Percentiles rank a stretch among this genome's conserved stretches.
Conservation (phyloP, 345 rosid species). For the Xanthoceras sorbifolium region DNA sequence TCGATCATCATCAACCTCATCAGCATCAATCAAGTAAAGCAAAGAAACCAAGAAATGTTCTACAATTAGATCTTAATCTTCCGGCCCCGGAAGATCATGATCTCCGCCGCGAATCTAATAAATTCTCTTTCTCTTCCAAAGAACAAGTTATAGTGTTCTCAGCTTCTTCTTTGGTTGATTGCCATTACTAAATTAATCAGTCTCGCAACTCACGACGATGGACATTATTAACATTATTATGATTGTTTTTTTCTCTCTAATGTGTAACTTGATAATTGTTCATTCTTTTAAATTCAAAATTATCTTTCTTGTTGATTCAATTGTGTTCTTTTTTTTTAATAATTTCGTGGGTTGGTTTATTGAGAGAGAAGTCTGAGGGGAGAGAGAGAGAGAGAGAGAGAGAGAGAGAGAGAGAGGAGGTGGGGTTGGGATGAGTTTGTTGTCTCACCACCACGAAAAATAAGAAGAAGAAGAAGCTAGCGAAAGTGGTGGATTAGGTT, state of each 20-base stretch:
- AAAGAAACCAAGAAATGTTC: constrained; percentile 39
- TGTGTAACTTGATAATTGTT: constrained; percentile 9
- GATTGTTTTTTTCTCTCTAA: not conserved
- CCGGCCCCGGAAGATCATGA: constrained; percentile 64
- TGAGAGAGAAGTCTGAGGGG: not conserved
- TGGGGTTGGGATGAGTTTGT: constrained; percentile 22
- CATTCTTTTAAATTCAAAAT: constrained; percentile 26
- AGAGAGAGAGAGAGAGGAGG: too few species aligned
- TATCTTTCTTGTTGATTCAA: not conserved
- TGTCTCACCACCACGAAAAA: constrained; percentile 19
- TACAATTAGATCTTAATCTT: constrained; percentile 64
- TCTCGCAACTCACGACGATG: not conserved
- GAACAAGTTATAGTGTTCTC: constrained; percentile 63
- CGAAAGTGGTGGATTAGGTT: constrained; percentile 42
- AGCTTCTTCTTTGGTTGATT: constrained; percentile 61
- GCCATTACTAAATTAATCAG: constrained; percentile 59
- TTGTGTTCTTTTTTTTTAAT: not conserved
- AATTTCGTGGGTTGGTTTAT: not conserved
- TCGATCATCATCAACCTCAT: constrained; percentile 10
- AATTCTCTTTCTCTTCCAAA: constrained; percentile 33
- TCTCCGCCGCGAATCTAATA: constrained; percentile 28
- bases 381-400: too few species aligned
- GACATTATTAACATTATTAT: not conserved
- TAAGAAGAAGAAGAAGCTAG: constrained; percentile 23
- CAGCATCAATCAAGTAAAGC: constrained; percentile 35